A percentile compares a stretch with the other conserved stretches of the same genome.
Evolutionary conservation across 78 protist species (phyloP).

Genomic region (Emiliania huxleyi): DNA sequence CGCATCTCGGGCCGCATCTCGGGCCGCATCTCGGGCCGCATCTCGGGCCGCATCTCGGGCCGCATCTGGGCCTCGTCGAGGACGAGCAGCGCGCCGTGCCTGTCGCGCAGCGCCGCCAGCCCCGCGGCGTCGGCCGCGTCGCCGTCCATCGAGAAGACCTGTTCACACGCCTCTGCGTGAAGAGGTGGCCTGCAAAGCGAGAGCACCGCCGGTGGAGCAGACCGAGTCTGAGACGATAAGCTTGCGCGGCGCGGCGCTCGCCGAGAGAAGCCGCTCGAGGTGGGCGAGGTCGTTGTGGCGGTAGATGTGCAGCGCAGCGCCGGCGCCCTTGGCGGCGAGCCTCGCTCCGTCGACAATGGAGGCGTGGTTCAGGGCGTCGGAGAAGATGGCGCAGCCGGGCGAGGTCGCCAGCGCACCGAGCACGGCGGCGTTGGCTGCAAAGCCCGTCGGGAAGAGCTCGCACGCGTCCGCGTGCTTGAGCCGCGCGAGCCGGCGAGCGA

Average conservation of each 20-base stretch:
- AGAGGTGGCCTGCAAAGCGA: no score
- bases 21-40: no score
- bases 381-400: slow-evolving; percentile 3
- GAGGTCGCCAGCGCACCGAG: neutral
- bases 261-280: neutral
- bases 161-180: no score
- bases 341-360: slow-evolving; percentile 38
- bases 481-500: neutral
- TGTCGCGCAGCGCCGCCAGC: neutral
- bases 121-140: neutral
- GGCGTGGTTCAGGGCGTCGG: slow-evolving; percentile 47
- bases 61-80: neutral
- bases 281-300: neutral
- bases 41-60: neutral
- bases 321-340: neutral
- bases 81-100: neutral
- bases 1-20: no score
- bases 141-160: slow-evolving; percentile 47
- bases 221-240: slow-evolving; percentile 9
- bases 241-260: neutral
- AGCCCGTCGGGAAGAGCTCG: slow-evolving; percentile 8
- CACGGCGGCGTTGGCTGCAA: slow-evolving; percentile 24
- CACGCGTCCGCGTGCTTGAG: slow-evolving; percentile 6
- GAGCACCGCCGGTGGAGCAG: no score
- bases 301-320: neutral